Percentiles rank a stretch among this genome's conserved stretches.
These are phyloP conservation scores for Jackrogersella minutella DNA, from an alignment of 495 filamentous ascomycete genomes.

Conservation along the genomic window DNA sequence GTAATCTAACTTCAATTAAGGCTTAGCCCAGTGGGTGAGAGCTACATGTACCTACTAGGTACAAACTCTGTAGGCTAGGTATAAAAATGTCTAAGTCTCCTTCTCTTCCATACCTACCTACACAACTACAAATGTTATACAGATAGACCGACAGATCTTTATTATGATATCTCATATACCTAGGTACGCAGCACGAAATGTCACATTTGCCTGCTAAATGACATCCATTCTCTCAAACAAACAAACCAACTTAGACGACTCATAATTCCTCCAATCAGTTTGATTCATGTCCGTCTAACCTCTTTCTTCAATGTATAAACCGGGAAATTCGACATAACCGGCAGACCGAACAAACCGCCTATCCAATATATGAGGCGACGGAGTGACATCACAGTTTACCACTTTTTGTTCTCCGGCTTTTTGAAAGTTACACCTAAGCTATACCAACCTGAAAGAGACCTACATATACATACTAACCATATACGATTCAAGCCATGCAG, in stretches of 20 bases:
- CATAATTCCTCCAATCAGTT: conserved; percentile 3
- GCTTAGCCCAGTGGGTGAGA: neutral
- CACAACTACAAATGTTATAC: neutral
- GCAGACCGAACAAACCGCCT: neutral
- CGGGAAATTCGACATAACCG: neutral
- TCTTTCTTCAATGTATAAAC: neutral
- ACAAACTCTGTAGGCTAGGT: no score
- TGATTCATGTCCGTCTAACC: neutral
- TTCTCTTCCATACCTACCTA: no score
- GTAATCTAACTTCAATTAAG: neutral
- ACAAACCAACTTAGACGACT: neutral
- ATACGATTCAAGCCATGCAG: neutral
- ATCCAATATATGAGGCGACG: neutral
- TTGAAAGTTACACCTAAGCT: neutral
- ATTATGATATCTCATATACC: conserved; percentile 1
- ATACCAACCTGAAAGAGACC: neutral
- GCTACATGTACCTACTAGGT: neutral
- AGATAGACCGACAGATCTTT: neutral
- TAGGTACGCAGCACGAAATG: neutral
- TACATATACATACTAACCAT: neutral
- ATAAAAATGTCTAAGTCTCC: neutral
- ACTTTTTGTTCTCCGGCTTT: neutral
- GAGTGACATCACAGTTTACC: conserved; percentile 30
- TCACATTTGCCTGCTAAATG: conserved; percentile 19
- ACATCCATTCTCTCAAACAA: conserved; percentile 2